Percentiles rank a stretch among this genome's conserved stretches.
These are phyloP conservation scores for Candida methanosorbosa DNA, from an alignment of 805 yeast genomes.

Conservation along the genomic window DNA sequence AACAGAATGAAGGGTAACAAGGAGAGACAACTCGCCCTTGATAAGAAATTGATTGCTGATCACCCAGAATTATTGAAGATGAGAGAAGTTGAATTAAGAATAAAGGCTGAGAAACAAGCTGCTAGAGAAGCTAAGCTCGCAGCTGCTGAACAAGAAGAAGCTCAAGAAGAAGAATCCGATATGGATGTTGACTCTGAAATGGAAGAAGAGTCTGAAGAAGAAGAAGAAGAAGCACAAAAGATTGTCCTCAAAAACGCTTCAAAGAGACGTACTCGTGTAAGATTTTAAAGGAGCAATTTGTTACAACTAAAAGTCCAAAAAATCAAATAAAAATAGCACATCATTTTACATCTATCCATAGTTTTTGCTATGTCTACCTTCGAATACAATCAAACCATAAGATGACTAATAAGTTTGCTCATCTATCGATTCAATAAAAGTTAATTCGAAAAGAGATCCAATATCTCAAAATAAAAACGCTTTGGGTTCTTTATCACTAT, in stretches of 20 bases:
- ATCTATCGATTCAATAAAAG: too few relatives aligned
- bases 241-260: constrained; percentile 59
- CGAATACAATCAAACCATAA: too few relatives aligned
- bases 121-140: constrained; percentile 43
- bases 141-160: constrained; percentile 34
- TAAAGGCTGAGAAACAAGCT: constrained; percentile 62
- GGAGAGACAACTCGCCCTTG: constrained; percentile 76
- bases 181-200: constrained; percentile 35
- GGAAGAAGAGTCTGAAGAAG: constrained; percentile 40
- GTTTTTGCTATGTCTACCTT: too few relatives aligned
- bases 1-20: constrained; percentile 98
- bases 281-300: constrained; percentile 34
- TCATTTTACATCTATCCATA: too few relatives aligned
- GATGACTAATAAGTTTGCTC: too few relatives aligned
- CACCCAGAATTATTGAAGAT: constrained; percentile 85
- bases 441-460: too few relatives aligned
- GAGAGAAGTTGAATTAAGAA: constrained; percentile 88
- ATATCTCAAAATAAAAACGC: too few relatives aligned
- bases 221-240: constrained; percentile 36
- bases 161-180: constrained; percentile 36
- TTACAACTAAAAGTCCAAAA: too few relatives aligned
- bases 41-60: constrained; percentile 78
- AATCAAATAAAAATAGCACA: not conserved
- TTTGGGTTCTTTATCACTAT: too few relatives aligned
- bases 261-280: constrained; percentile 34